Conservation (phyloP, 2,329 filamentous ascomycete species). For the Cyclaneusma minus region DNA sequence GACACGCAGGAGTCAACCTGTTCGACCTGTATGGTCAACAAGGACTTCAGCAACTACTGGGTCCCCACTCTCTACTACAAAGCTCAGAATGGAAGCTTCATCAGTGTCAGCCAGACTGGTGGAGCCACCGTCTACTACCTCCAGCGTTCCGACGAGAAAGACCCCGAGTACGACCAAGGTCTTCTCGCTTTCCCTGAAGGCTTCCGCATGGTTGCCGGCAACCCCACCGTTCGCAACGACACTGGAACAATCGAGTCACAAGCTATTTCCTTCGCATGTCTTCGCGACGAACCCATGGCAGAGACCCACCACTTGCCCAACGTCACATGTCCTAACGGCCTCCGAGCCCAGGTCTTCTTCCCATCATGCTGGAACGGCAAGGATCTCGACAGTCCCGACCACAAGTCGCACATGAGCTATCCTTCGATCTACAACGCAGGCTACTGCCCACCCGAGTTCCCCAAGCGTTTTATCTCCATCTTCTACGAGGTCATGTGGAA, state of each 20-base stretch:
- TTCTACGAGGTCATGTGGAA: conserved; percentile 45
- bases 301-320: conserved; percentile 37
- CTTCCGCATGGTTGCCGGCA: conserved; percentile 52
- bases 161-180: conserved; percentile 25
- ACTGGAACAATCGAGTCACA: conserved; percentile 26
- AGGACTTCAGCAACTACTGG: conserved; percentile 56
- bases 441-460: conserved; percentile 31
- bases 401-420: conserved; percentile 40
- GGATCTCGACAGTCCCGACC: conserved; percentile 35
- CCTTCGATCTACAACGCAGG: conserved; percentile 30
- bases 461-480: conserved; percentile 38
- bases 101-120: conserved; percentile 24
- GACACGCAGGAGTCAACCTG: conserved; percentile 38
- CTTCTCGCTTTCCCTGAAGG: conserved; percentile 42
- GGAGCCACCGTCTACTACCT: conserved; percentile 35
- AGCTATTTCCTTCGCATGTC: conserved; percentile 40
- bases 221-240: conserved; percentile 34
- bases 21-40: conserved; percentile 45
- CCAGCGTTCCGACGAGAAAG: conserved; percentile 24
- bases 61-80: conserved; percentile 41
- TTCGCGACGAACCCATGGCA: conserved; percentile 26
- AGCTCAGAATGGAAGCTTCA: conserved; percentile 39
- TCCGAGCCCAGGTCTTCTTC: conserved; percentile 39
- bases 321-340: conserved; percentile 34
- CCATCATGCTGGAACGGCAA: conserved; percentile 48